Conservation (phyloP, 2,329 filamentous ascomycete genomes). For the Pseudocercospora eumusae region DNA sequence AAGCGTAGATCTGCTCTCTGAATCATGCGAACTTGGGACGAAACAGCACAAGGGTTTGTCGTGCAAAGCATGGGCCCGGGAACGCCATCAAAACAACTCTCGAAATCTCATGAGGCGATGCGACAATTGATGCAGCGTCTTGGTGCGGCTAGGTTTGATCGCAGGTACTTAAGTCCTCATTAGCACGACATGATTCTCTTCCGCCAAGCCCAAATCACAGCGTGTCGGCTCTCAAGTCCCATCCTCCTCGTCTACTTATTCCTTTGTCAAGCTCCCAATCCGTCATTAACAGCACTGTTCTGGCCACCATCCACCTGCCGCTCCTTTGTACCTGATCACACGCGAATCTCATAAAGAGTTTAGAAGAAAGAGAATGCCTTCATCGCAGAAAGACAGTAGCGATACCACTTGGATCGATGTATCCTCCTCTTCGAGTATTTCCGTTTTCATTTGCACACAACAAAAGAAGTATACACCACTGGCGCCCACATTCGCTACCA, state of each 20-base stretch:
- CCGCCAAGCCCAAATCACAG: slow-evolving; percentile 3
- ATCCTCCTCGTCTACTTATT: not conserved
- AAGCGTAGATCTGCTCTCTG: not conserved
- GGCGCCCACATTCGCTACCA: slow-evolving; percentile 4
- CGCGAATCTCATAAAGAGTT: not conserved
- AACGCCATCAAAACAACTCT: not conserved
- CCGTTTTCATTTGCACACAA: not conserved
- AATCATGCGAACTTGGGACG: not conserved
- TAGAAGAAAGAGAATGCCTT: slow-evolving; percentile 1
- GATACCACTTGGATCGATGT: not conserved
- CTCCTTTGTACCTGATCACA: slow-evolving; percentile 1
- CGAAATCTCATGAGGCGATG: not conserved
- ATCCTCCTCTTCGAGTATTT: not conserved
- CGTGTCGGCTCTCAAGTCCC: not conserved
- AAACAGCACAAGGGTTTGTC: not conserved
- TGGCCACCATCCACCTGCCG: not conserved
- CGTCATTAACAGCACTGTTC: not conserved
- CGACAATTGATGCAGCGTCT: not conserved
- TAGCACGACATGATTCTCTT: not conserved
- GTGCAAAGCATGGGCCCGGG: not conserved
- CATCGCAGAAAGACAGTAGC: not conserved
- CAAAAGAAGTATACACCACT: not conserved
- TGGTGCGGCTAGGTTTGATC: not conserved
- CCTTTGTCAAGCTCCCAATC: slow-evolving; percentile 9
- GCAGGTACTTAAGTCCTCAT: not conserved